Conservation (phyloP, 768 basidiomycete genomes). For the Grammothele lineata region DNA sequence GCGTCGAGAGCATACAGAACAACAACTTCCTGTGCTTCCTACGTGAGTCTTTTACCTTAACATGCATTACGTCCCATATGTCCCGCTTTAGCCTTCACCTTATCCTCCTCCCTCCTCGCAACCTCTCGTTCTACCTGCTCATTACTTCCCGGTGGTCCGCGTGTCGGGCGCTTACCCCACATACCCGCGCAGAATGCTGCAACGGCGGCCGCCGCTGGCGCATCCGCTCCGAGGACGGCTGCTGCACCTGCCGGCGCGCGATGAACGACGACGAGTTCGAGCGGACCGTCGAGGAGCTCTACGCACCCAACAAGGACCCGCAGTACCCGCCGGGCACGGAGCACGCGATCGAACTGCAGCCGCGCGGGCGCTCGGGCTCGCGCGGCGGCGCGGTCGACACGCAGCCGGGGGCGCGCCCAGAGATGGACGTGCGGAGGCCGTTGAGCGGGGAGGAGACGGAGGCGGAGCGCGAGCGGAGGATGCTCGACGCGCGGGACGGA, state of each 20-base stretch:
- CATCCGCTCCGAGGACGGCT: background rate
- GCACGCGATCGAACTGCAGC: slow-evolving; percentile 12
- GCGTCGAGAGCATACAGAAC: too few species aligned
- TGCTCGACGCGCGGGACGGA: slow-evolving; percentile 5
- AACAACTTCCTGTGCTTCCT: too few species aligned
- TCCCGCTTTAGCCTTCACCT: too few species aligned
- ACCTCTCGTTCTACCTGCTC: too few species aligned
- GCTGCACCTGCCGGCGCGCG: slow-evolving; percentile 8
- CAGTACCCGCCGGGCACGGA: background rate
- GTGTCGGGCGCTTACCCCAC: too few species aligned
- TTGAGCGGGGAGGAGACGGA: background rate
- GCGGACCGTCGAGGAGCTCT: slow-evolving; percentile 14
- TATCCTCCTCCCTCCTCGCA: too few species aligned
- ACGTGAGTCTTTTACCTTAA: too few species aligned
- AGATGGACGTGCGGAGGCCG: slow-evolving; percentile 8
- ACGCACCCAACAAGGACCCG: slow-evolving; percentile 1
- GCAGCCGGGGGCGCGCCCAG: slow-evolving; percentile 7
- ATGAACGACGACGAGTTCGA: slow-evolving; percentile 14
- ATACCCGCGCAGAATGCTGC: too few species aligned
- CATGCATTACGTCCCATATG: too few species aligned
- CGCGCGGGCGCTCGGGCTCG: background rate
- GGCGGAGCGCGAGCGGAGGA: background rate
- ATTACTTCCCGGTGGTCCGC: too few species aligned
- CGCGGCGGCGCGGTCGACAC: background rate
- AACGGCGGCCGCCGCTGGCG: too few species aligned